A percentile compares a stretch with the other conserved stretches of the same genome.
phyloP scores from a whole-genome alignment of 441 rosid species.

The Pelargonium australe region DNA sequence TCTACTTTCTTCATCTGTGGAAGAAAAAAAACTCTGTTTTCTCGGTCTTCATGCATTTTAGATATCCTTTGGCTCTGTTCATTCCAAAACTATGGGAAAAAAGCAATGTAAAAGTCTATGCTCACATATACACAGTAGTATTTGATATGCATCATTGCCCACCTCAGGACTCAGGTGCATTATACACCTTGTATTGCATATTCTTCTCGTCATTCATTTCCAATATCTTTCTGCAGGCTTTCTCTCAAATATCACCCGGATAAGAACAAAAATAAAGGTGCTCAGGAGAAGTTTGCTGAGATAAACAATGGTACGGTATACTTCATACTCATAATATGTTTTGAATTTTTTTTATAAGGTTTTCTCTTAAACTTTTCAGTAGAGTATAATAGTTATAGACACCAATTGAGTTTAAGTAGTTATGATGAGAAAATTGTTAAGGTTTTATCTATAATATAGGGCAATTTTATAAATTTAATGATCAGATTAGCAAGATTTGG shows the following conservation, averaged over 20 bases:
- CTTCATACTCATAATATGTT: not conserved
- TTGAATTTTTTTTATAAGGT: not conserved
- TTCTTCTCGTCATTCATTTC: not conserved
- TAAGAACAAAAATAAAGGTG: slow-evolving; percentile 75
- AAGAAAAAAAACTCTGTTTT: no score
- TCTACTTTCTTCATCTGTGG: not conserved
- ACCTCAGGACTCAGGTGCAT: no score
- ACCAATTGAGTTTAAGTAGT: not conserved
- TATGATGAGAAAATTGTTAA: not conserved
- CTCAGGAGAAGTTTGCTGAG: slow-evolving; percentile 84
- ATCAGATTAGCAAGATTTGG: not conserved
- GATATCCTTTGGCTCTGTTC: no score
- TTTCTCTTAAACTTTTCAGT: not conserved
- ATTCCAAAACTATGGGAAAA: no score
- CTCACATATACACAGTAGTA: not conserved
- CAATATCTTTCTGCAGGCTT: slow-evolving; percentile 39
- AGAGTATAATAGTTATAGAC: not conserved
- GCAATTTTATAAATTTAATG: not conserved
- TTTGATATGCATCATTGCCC: no score
- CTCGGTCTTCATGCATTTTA: no score
- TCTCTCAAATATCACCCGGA: slow-evolving; percentile 88
- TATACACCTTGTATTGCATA: no score
- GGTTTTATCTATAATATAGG: not conserved
- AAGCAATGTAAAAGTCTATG: not conserved
- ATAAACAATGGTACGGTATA: slow-evolving; percentile 65